A percentile compares a stretch with the other conserved stretches of the same genome.
Evolutionary conservation across 2,329 filamentous ascomycete genomes (phyloP).

Genomic region (Fusarium sp.): DNA sequence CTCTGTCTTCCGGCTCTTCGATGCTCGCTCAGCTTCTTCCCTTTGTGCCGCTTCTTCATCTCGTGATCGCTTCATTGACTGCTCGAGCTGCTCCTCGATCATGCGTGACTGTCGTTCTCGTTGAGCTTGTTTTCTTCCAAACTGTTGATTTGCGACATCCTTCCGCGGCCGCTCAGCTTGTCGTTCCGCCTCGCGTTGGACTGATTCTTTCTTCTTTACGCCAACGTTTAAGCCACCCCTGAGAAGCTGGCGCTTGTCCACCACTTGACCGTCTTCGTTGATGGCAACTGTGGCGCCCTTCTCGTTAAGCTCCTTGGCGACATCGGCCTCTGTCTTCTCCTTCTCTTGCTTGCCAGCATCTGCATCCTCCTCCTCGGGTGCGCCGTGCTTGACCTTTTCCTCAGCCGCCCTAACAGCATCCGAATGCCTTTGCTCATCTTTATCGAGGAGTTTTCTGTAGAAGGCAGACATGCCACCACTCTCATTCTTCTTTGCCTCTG

Average conservation of each 20-base stretch:
- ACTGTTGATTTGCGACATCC: conserved; percentile 53
- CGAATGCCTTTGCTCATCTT: conserved; percentile 74
- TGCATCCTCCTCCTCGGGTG: conserved; percentile 43
- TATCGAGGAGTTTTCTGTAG: conserved; percentile 77
- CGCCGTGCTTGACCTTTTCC: conserved; percentile 57
- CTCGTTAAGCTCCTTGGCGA: conserved; percentile 73
- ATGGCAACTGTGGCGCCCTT: conserved; percentile 70
- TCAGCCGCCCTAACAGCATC: conserved; percentile 75
- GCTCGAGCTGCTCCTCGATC: conserved; percentile 80
- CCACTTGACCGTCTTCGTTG: conserved; percentile 85
- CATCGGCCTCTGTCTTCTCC: conserved; percentile 67
- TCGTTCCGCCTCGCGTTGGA: conserved; percentile 36
- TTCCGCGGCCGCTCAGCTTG: conserved; percentile 44
- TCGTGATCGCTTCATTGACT: conserved; percentile 74
- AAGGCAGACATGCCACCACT: conserved; percentile 79
- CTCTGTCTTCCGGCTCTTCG: conserved; percentile 82
- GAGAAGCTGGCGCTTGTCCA: conserved; percentile 84
- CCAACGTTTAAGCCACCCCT: conserved; percentile 78
- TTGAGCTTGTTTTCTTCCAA: conserved; percentile 70
- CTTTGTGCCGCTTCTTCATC: conserved; percentile 75
- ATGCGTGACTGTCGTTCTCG: conserved; percentile 80
- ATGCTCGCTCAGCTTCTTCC: conserved; percentile 67
- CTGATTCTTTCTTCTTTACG: conserved; percentile 65
- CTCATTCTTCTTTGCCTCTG: conserved; percentile 70
- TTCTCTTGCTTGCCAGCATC: conserved; percentile 64